Base-by-base conservation (phyloP, 352 stramenopile genomes). In the Thalassiosira pacifica region DNA sequence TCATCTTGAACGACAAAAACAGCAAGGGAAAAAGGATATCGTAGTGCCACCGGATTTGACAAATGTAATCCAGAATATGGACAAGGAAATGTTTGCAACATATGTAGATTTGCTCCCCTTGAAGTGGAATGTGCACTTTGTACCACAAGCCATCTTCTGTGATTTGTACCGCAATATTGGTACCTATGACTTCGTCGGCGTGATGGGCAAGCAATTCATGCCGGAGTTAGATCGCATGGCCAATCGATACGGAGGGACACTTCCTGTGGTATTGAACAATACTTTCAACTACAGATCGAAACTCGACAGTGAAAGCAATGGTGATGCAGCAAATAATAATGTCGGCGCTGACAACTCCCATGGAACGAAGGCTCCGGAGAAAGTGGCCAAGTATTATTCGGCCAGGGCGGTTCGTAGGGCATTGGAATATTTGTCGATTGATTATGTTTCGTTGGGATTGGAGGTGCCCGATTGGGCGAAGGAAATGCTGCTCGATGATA, bases 51-150 rank as follows among this genome's bases (percentile, higher is more conserved):
- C 66, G 8, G 42, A 75, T 13, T 22, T 78, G 29, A 73, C 73
- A 11, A 26, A 26, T 10, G 72, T 27, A 27, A 24, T 82, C 18
- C 52, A 71, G 31, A 27, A 78, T 48, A 37, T 71, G n/a, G 59
- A 85, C 2, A 67, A 78, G n/a, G 66, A 72, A 68, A 77, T 91
- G 37, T 85, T 88, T 76, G 83, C 76, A 26, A 34, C 82, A 0
- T 91, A 88, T 61, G 86, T 90, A 0, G 82, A 91, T 65, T 66
- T 85, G 8, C 76, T 86, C 19, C 86, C 86, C 1, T 40, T 91
- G 29, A 84, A 90, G 52, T 93, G 88, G 88, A 89, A 93, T 77
- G 65, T 93, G 1, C 88, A 93, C 72, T 93, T 91, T 83, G 67
- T 88, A 40, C 88, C 86, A n/a, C 77, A 91, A 32, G 70, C 76